Base-by-base conservation (phyloP, 345 rosid species). In the Camelina sativa region DNA sequence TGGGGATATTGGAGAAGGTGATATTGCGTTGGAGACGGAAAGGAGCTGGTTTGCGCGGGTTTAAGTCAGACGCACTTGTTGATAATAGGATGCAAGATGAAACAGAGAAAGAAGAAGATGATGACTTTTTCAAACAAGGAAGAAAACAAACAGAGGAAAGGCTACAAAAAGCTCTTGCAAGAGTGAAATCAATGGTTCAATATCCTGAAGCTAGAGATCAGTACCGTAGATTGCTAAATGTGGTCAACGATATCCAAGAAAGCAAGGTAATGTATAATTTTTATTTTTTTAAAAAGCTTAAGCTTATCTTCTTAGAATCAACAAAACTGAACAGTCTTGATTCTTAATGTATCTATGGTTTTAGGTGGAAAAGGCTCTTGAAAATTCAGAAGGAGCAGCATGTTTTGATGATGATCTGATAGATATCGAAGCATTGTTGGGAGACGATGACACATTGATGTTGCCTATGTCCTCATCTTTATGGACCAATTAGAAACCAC, bases 21-120 rank as follows among this genome's bases (percentile, higher is more conserved):
- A 94, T 94, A 74, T 68, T 94, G 80, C 92, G 96, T n/a, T 91
- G 98, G 97, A 90, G 95, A 80, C 78, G 97, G 46, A 93, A 86
- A 86, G 80, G 98, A 83, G 82, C 86, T 47, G 98, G 98, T 58
- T 79, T 94, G 75, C 91, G 97, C 23, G 97, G 98, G 71, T 91
- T 94, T 74, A 89, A 80, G 78, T 74, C 89, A 6, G 91, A 93
- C 54, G 80, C 81, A 56, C 80, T 84, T 75, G 76, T 71, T 4
- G 87, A 82, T 30, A 84, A 74, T 28, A 28, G 30, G 65, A 80
- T 79, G 82, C 72, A 55, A 72, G 81, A 74, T 65, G 72, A 81
- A 41, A 54, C 82, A 35, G 53, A 82, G 22, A 81, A 81, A 63
- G 98, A 87, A 54, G 98, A 93, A 41, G 98, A 93, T 38, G 76